Evolutionary conservation across 1,284 basidiomycete genomes (phyloP), one percentile per base, ranked within the genome.

Genomic region (Irpex sp.): DNA sequence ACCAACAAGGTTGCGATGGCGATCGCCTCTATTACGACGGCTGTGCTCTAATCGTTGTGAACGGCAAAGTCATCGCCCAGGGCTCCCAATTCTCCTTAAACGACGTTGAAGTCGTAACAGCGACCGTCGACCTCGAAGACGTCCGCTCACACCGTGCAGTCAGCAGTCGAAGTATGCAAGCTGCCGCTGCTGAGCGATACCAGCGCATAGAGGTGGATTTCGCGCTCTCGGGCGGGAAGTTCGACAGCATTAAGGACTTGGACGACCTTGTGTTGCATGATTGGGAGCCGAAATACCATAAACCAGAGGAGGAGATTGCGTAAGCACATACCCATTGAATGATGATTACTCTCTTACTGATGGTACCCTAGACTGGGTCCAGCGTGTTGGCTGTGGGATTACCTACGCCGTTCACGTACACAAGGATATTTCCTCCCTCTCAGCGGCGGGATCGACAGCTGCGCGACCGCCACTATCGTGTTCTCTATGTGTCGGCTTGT

Each of bases 321-420:
- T 96, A 68, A 71, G 93, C 84, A 21, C 26, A 11, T 13, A 33
- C 5, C 0, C 15, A 36, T 31, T 7, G 35, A 19, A 37, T 6
- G 31, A 33, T 1, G 1, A 11, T 47, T 2, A 36, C 15, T 58
- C 33, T 51, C 19, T 46, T 15, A n/a, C 39, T 46, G 39, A 15
- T 46, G 11, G 0, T 5, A 46, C 1, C 4, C 1, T 68, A 97
- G 95, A 1, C 81, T 98, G 2, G 97, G 97, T 4, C 97, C 97
- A 1, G 97, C 97, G 3, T 99, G 97, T 74, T 99, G 97, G 97
- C 82, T 99, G 6, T 99, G 97, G 97, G 97, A 99, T 76, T 99
- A 99, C 71, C 84, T 99, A 47, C 85, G 97, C 31, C 88, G 97
- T 46, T 98, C 97, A 11, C 83, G 94, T 4, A 95, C 92, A 0